These are phyloP conservation scores for Amyloporia xantha DNA, from an alignment of 768 basidiomycete species.

Conservation along the genomic window DNA sequence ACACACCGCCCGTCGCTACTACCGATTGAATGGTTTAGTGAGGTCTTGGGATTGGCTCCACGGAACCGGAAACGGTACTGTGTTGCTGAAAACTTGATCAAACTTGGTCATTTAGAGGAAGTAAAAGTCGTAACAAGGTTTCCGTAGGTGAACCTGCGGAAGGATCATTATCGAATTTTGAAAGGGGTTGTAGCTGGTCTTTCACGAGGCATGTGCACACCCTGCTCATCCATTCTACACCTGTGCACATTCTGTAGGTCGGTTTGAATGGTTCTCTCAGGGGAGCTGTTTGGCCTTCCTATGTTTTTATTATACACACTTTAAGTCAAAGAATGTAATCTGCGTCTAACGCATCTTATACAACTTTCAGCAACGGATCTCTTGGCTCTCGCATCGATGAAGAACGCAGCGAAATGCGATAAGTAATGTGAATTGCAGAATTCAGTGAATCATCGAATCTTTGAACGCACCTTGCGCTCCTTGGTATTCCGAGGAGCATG, in stretches of 20 bases:
- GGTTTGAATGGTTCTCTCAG: constrained; percentile 14
- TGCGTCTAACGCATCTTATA: constrained; percentile 16
- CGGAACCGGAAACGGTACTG: constrained; percentile 46
- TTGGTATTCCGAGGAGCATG: constrained; percentile 70
- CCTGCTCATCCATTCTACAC: constrained; percentile 33
- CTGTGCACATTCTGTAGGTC: constrained; percentile 35
- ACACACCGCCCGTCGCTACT: constrained; percentile 88
- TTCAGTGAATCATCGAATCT: constrained; percentile 81
- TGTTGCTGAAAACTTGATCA: constrained; percentile 53
- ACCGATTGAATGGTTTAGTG: constrained; percentile 90
- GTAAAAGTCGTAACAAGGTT: constrained; percentile 81
- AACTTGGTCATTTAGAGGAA: constrained; percentile 83
- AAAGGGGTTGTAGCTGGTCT: constrained; percentile 16
- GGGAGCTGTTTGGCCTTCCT: too few species aligned
- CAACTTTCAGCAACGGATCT: constrained; percentile 25
- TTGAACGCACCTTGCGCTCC: constrained; percentile 77
- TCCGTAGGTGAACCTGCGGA: constrained; percentile 80
- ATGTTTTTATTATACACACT: constrained; percentile 15
- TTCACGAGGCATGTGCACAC: constrained; percentile 25
- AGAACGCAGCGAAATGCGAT: constrained; percentile 77
- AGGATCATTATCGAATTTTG: constrained; percentile 59
- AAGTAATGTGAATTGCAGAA: constrained; percentile 81
- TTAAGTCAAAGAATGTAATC: constrained; percentile 16
- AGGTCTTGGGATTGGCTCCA: constrained; percentile 76
- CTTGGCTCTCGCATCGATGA: constrained; percentile 78